These are phyloP conservation scores for Ballota nigra DNA, from an alignment of 257 asterid genomes.

Conservation along the genomic window DNA sequence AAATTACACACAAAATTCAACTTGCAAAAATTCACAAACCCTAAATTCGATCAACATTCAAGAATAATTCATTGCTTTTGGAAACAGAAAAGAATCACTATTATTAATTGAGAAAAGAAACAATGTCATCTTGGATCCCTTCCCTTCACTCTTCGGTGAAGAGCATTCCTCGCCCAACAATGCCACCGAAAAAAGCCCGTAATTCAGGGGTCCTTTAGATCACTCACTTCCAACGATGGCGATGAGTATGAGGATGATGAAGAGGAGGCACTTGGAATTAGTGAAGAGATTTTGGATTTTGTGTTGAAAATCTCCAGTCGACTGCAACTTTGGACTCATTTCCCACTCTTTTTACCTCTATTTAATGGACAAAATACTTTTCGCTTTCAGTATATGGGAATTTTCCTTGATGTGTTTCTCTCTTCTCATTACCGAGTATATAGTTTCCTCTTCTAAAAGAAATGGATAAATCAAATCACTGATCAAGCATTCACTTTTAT, in stretches of 20 bases:
- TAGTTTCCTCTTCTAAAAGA: too few relatives aligned
- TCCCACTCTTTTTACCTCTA: conserved; percentile 59
- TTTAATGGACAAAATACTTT: too few relatives aligned
- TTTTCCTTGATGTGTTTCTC: too few relatives aligned
- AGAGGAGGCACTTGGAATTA: conserved; percentile 45
- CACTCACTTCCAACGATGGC: conserved; percentile 40
- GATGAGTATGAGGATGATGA: conserved; percentile 34
- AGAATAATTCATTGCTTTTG: not conserved
- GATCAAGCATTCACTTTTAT: too few relatives aligned
- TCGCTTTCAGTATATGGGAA: too few relatives aligned
- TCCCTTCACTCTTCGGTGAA: conserved; percentile 42
- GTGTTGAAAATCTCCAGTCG: conserved; percentile 47
- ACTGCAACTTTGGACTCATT: conserved; percentile 74
- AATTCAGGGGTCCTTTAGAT: conserved; percentile 64
- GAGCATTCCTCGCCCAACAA: conserved; percentile 21
- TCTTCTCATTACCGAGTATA: too few relatives aligned
- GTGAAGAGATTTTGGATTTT: conserved; percentile 58
- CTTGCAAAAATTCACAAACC: conserved; percentile 20
- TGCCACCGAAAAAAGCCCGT: conserved; percentile 34
- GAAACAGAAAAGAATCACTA: not conserved
- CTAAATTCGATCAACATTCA: conserved; percentile 2
- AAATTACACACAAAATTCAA: conserved; percentile 2
- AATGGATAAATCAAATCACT: too few relatives aligned
- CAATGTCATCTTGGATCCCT: conserved; percentile 77
- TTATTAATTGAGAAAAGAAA: not conserved